phyloP scores from a whole-genome alignment of 2,329 filamentous ascomycete genomes.

The Trichoderma aggressivum region DNA sequence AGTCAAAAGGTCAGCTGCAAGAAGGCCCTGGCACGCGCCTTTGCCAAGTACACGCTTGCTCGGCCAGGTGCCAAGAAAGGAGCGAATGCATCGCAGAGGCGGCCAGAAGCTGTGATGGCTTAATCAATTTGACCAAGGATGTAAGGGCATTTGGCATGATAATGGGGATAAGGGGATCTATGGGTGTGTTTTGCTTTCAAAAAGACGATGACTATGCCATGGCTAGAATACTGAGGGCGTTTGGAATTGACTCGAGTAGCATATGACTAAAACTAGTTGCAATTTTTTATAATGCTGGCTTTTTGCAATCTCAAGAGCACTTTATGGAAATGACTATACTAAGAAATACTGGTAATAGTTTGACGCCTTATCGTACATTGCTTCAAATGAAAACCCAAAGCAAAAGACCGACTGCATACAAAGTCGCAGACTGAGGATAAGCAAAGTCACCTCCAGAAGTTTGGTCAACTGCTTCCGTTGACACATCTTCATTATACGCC shows the following conservation, averaged over 20 bases:
- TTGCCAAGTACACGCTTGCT: constrained; percentile 83
- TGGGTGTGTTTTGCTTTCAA: not conserved
- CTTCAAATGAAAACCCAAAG: not conserved
- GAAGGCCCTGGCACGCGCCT: constrained; percentile 88
- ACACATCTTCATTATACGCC: not conserved
- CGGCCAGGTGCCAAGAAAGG: constrained; percentile 42
- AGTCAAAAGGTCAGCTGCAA: constrained; percentile 98
- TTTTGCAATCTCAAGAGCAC: not conserved
- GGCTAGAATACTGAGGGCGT: constrained; percentile 5
- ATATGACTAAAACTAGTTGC: not conserved
- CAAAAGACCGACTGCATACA: not conserved
- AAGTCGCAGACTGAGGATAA: not conserved
- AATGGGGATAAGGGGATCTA: not conserved
- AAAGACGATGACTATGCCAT: not conserved
- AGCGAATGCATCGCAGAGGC: constrained; percentile 27
- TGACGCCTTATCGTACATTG: not conserved
- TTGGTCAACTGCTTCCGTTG: not conserved
- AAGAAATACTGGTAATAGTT: not conserved
- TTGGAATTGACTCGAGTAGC: not conserved
- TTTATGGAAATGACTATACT: not conserved
- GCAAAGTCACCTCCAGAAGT: not conserved
- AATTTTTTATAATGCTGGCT: not conserved
- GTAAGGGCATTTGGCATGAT: not conserved
- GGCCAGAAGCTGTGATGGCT: constrained; percentile 31
- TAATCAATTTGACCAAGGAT: constrained; percentile 11